These are phyloP conservation scores for Lophium mytilinum DNA, from an alignment of 495 filamentous ascomycete genomes.

Conservation along the genomic window DNA sequence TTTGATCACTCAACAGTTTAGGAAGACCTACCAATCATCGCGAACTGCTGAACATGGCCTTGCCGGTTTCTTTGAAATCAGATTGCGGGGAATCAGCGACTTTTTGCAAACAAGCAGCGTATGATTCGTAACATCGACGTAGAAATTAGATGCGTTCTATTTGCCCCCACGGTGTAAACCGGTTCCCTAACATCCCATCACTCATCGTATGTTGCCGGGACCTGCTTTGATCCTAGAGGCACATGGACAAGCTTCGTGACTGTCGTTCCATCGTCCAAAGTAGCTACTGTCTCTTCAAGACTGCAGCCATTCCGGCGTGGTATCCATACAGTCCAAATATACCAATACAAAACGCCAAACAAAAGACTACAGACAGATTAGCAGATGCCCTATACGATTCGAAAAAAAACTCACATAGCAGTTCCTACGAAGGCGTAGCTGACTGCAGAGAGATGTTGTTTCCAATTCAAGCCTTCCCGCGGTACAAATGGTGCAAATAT, in stretches of 20 bases:
- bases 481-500: slow-evolving; percentile 50
- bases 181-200: too few species aligned
- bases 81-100: too few species aligned
- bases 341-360: slow-evolving; percentile 62
- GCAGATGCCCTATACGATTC: neutral
- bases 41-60: too few species aligned
- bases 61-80: too few species aligned
- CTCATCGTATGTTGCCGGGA: neutral
- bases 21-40: too few species aligned
- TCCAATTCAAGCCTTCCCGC: slow-evolving; percentile 40
- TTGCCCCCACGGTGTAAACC: too few species aligned
- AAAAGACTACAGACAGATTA: slow-evolving; percentile 40
- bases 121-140: too few species aligned
- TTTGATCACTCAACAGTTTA: too few species aligned
- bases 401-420: slow-evolving; percentile 49
- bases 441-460: slow-evolving; percentile 57
- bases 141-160: too few species aligned
- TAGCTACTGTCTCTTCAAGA: slow-evolving; percentile 50
- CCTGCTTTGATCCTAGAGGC: neutral
- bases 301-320: slow-evolving; percentile 51
- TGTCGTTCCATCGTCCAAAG: slow-evolving; percentile 51
- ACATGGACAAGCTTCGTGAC: slow-evolving; percentile 49
- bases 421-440: slow-evolving; percentile 67
- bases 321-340: slow-evolving; percentile 57
- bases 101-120: too few species aligned